Evolutionary conservation across 805 yeast genomes (phyloP), one percentile per base, ranked within the genome.

Genomic region (Saturnispora quitensis): DNA sequence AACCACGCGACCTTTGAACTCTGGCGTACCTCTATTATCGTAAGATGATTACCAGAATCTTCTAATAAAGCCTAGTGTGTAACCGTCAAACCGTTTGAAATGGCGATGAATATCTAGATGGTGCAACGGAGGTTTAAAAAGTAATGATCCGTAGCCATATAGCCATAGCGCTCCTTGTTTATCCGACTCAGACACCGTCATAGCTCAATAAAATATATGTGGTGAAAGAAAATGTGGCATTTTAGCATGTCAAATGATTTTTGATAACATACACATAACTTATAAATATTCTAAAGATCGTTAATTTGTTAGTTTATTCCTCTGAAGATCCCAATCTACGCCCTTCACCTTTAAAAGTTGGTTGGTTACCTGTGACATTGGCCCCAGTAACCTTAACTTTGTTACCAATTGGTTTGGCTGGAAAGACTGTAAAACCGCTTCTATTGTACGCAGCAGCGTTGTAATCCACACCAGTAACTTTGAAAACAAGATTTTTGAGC

Each of bases 31-130:
- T 50, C 97, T 69, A 65, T 91, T 96, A 64, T 90, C 97, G 24
- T 83, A 80, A 10, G 93, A 84, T 35, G 87, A 77, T 66, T 90
- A 97, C 97, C 97, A 90, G 63, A 90, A 90, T 44, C 96, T 69
- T 20, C 98, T 74, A 1, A 83, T 78, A 58, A 72, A 89, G 2
- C 97, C 97, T 48, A 73, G 72, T 24, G 90, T 73, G 45, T 82
- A 77, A 0, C 97, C 97, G 0, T 89, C 82, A 9, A 86, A 64
- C 36, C 59, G 55, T 22, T 53, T 52, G 43, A 65, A 62, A 27
- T 55, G 49, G 17, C 53, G 45, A 12, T 64, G 60, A 43, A 61
- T 56, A 74, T 38, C 80, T 68, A 59, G 75, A 72, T 46, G 78
- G 72, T 55, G 78, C 76, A 57, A 90, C 0, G 97, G 97, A 0